Evolutionary conservation across 805 yeast genomes (phyloP), one percentile per base, ranked within the genome.

Genomic region (Saccharomycopsis sp.): DNA sequence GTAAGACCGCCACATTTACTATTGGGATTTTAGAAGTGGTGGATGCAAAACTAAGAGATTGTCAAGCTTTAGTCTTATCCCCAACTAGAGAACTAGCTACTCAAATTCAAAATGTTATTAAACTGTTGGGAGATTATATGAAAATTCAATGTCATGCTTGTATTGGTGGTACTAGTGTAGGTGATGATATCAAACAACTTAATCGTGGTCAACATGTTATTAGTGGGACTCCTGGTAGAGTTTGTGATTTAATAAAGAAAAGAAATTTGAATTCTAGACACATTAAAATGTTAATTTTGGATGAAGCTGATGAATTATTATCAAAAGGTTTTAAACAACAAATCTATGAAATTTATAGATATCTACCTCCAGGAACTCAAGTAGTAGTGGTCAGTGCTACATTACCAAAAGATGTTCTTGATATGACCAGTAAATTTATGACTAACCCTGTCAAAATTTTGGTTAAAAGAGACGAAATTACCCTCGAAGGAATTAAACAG

Each of bases 171-270:
- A 89, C 94, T 48, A 74, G 85, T 46, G 74, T 86, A 61, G 77
- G 78, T 47, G 92, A 87, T 51, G 98, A 92, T 68, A 71, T 83
- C 50, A 82, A 79, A 61, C 86, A 83, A 51, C 74, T 92, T 60
- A 72, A 74, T 56, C 74, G 75, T 49, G 95, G 94, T 52, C 94
- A 83, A 50, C 41, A 37, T n/a, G 74, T 89, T 45, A 94, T 92
- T 44, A 89, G 87, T 55, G 98, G 97, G 60, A 92, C 98, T 45
- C 98, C 98, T 54, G 98, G 98, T 58, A 79, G 98, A 69, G 96
- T 92, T 50, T 75, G 70, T 56, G 97, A 92, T 64, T 86, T 92
- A 89, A 88, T 92, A 59, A 83, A 84, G 65, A 77, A 96, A 62
- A 74, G 95, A 57, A 71, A 69, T 66, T 77, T 92, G 64, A 77